Evolutionary conservation across 208 protist species (phyloP), one percentile per base, ranked within the genome.

Genomic region (Crithidia thermophila): DNA sequence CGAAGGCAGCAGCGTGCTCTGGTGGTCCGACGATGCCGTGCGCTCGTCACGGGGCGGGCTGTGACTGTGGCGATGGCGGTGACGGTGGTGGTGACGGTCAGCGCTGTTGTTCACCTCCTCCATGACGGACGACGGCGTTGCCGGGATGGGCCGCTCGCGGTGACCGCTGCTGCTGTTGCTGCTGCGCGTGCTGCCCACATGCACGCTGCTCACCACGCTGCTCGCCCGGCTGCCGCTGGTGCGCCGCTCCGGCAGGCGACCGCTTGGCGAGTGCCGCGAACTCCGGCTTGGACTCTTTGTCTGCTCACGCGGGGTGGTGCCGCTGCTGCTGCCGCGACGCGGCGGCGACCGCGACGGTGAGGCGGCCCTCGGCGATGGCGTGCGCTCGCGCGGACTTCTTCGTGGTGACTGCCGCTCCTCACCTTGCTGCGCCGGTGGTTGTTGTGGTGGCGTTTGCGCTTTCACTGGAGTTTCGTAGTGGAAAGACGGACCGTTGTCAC

Each of bases 401-500:
- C 55, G 55, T 23, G 39, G 14, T 16, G 10, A 1, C 33, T 5
- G 13, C 13, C 37, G 1, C 55, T 33, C 57, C n/a, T n/a, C n/a
- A n/a, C n/a, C n/a, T n/a, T n/a, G n/a, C n/a, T n/a, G n/a, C n/a
- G n/a, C n/a, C n/a, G n/a, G n/a, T n/a, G n/a, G n/a, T n/a, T n/a
- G n/a, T n/a, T n/a, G n/a, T n/a, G n/a, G n/a, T n/a, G n/a, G n/a
- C n/a, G n/a, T 4, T 61, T 6, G 36, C 18, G 28, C 9, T 11
- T 73, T 73, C 31, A 61, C 42, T 10, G 58, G 67, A 8, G 50
- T 47, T 31, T 34, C 39, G 49, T 66, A 45, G 31, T 30, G 33
- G 9, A 52, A 47, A n/a, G 40, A 62, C n/a, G 51, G 20, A 3
- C n/a, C 39, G 49, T 50, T 45, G 36, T 72, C 49, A 37, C 57